Base-by-base conservation (phyloP, 225 moss, liverwort and hornwort species). In the Ulota crispa region DNA sequence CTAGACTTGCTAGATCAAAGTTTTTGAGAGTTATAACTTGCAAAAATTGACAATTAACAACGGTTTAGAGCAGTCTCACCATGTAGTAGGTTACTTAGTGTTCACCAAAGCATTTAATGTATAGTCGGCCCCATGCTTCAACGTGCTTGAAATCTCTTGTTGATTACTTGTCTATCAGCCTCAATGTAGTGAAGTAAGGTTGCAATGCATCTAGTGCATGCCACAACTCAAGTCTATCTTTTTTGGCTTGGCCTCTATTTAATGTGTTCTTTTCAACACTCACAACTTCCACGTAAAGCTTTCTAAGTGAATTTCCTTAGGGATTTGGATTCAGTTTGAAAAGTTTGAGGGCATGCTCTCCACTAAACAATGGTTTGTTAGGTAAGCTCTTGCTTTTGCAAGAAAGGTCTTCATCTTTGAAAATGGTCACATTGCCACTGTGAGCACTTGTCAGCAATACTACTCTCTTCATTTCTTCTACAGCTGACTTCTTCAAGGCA, bases 401-500 rank as follows among this genome's bases (percentile, higher is more conserved):
- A 28, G 13, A 72, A 53, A 54, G 12, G 0, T 54, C 72, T 54
- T 3, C 72, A 32, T 53, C 9, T 23, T 72, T 72, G 21, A 72
- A 53, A 54, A 72, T 54, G 0, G 0, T 34, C 32, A 72, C 7
- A 0, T 72, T 72, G 53, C 72, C 13, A 32, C 23, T 12, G 0
- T 72, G 23, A 32, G 20, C 72, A 32, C 32, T 1, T 6, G 23
- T 72, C 0, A 54, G 7, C 2, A 3, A 32, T 5, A 54, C 1
- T 7, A 2, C 0, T 72, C 21, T 54, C 54, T 72, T 19, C 30
- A 72, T 72, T 0, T 72, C 72, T 23, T 1, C 3, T 5, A 34
- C 7, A 0, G 11, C 1, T 21, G 1, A 53, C 23, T 72, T 53
- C 11, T 0, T 53, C 1, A 72, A 0, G 1, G 0, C 21, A 2